These are phyloP conservation scores for Boletellus sp. DNA, from an alignment of 1,284 basidiomycete species.

Conservation along the genomic window DNA sequence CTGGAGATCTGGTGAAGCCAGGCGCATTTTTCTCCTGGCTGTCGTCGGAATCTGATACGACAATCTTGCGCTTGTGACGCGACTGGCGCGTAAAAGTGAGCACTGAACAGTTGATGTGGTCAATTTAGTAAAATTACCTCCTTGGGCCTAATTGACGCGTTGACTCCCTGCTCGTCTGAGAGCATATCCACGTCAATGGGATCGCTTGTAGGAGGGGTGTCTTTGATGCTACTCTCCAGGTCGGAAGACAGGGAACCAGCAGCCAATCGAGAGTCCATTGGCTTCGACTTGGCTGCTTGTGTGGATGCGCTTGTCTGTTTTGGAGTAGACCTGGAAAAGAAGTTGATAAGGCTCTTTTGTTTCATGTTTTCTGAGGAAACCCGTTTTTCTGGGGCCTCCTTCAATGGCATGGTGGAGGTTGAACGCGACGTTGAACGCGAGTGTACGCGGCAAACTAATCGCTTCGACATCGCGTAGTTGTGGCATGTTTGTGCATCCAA, in stretches of 20 bases:
- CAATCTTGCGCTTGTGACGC: slow-evolving; percentile 63
- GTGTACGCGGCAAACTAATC: slow-evolving; percentile 2
- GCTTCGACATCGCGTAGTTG: slow-evolving; percentile 21
- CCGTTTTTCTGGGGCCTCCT: slow-evolving; percentile 17
- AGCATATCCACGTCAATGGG: slow-evolving; percentile 70
- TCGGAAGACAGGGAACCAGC: slow-evolving; percentile 48
- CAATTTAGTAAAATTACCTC: slow-evolving; percentile 12
- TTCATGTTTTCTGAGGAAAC: slow-evolving; percentile 46
- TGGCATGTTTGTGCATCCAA: slow-evolving; percentile 17
- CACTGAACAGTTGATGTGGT: background rate
- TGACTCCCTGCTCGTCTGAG: slow-evolving; percentile 44
- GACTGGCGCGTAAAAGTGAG: slow-evolving; percentile 17
- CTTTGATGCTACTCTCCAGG: slow-evolving; percentile 42
- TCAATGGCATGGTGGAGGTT: slow-evolving; percentile 24
- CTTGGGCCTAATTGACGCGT: slow-evolving; percentile 10
- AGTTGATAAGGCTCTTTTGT: slow-evolving; percentile 72
- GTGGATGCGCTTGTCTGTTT: slow-evolving; percentile 32
- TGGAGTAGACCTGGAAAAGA: slow-evolving; percentile 51
- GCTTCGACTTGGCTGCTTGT: slow-evolving; percentile 35
- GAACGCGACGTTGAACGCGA: slow-evolving; percentile 3
- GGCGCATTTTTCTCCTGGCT: slow-evolving; percentile 42
- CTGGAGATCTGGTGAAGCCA: slow-evolving; percentile 14
- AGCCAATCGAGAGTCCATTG: slow-evolving; percentile 29
- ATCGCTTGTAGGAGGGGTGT: slow-evolving; percentile 74
- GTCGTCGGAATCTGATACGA: slow-evolving; percentile 66